These are phyloP conservation scores for Colletotrichum horii DNA, from an alignment of 2,329 filamentous ascomycete species.

Conservation along the genomic window DNA sequence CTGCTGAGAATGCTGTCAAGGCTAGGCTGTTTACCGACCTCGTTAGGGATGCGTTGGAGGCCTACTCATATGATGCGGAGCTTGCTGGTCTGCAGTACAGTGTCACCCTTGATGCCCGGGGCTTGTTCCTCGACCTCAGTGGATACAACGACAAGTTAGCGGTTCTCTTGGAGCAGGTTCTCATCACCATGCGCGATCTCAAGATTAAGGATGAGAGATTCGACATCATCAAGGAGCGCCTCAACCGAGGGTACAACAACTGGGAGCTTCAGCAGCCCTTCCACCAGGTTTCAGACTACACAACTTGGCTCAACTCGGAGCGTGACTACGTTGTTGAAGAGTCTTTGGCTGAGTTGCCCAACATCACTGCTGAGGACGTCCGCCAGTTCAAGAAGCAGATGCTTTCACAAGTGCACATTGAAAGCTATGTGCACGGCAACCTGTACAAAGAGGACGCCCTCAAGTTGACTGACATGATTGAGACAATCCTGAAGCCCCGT, in stretches of 20 bases:
- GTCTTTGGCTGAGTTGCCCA: slow-evolving; percentile 75
- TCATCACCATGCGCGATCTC: slow-evolving; percentile 82
- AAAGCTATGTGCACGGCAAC: slow-evolving; percentile 89
- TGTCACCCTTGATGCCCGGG: slow-evolving; percentile 73
- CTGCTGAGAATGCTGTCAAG: slow-evolving; percentile 79
- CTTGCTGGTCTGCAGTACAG: slow-evolving; percentile 87
- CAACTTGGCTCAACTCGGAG: slow-evolving; percentile 79
- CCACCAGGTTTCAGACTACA: slow-evolving; percentile 84
- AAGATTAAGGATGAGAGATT: slow-evolving; percentile 88
- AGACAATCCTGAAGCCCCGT: slow-evolving; percentile 77
- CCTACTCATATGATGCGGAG: slow-evolving; percentile 96
- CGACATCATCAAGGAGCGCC: slow-evolving; percentile 86
- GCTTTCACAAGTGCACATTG: slow-evolving; percentile 83
- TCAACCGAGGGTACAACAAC: slow-evolving; percentile 80
- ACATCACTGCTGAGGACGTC: slow-evolving; percentile 76
- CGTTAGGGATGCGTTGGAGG: slow-evolving; percentile 85
- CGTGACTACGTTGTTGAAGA: slow-evolving; percentile 82
- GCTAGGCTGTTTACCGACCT: slow-evolving; percentile 82
- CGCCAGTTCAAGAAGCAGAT: slow-evolving; percentile 80
- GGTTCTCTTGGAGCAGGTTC: slow-evolving; percentile 87
- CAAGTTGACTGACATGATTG: slow-evolving; percentile 82
- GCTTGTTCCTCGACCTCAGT: slow-evolving; percentile 78
- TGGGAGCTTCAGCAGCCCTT: slow-evolving; percentile 89
- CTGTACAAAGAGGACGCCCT: slow-evolving; percentile 92
- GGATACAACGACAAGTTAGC: slow-evolving; percentile 98